Percentiles rank a stretch among this genome's conserved stretches.
Conservation (phyloP, 2,329 filamentous ascomycete genomes). For the Aspergillus sp. region DNA sequence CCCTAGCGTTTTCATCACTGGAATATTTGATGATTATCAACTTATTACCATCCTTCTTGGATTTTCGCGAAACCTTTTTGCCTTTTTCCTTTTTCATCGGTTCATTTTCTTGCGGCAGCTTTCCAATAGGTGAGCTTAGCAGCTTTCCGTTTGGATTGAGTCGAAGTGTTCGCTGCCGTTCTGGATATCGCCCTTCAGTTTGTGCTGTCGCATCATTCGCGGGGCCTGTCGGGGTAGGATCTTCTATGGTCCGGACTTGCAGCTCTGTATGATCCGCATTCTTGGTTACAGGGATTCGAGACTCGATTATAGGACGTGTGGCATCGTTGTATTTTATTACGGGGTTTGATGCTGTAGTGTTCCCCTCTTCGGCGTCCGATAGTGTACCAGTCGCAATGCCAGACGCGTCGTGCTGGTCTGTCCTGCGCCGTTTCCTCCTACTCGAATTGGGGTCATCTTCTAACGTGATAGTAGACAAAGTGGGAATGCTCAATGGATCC, state of each 20-base stretch:
- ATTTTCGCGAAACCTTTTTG: conserved; percentile 26
- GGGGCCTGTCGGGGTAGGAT: neutral
- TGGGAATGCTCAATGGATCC: neutral
- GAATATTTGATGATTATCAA: conserved; percentile 58
- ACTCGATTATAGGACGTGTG: neutral
- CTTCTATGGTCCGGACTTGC: neutral
- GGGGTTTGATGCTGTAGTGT: neutral
- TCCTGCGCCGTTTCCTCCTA: conserved; percentile 33
- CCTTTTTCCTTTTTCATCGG: conserved; percentile 22
- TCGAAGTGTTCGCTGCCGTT: conserved; percentile 44
- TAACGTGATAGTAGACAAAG: conserved; percentile 5
- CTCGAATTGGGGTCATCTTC: conserved; percentile 28
- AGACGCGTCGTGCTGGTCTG: conserved; percentile 11
- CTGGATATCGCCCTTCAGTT: conserved; percentile 33
- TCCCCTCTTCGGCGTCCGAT: neutral
- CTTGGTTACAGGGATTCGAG: neutral
- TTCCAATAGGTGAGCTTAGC: conserved; percentile 30
- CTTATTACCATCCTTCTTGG: conserved; percentile 19
- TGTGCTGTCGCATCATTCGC: neutral
- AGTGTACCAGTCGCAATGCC: neutral
- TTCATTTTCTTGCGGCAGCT: conserved; percentile 12
- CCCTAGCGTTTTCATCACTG: conserved; percentile 38
- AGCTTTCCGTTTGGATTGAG: conserved; percentile 40
- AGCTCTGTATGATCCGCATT: neutral
- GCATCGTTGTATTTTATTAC: neutral